Evolutionary conservation across 129 eudicot genomes (phyloP), one percentile per base, ranked within the genome.

Genomic region (Helianthus tuberosus): DNA sequence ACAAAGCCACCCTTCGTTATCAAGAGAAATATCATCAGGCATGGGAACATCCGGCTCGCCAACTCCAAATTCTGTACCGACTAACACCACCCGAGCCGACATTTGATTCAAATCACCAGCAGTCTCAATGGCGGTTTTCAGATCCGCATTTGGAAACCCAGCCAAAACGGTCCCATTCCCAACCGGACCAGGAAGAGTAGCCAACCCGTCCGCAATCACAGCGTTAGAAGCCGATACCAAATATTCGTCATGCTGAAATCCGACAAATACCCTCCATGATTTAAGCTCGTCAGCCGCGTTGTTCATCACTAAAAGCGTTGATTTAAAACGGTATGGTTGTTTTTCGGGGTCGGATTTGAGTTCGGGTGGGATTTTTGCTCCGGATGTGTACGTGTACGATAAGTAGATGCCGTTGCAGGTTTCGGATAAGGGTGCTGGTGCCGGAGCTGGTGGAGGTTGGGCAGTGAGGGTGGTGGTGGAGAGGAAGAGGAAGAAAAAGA

Each of bases 41-140:
- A 90, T 78, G 11, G 98, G 98, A 48, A 81, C 86, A 55, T 11
- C 59, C 0, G 86, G 72, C 3, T 78, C 50, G 48, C 77, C 91
- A 36, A 90, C 87, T 12, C 98, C 98, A 66, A 90, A 94, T 72
- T 90, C 88, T 8, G 98, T 94, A n/a, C 98, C 98, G 16, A 88
- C 74, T 64, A 94, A 59, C 15, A 85, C 82, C 12, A 90, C 81
- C 83, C 1, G 44, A 23, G 55, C 91, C 8, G 88, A 76, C 97
- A 88, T 94, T 79, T 88, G 96, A 17, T 76, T 78, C 76, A 77
- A 8, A 78, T 94, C 98, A 0, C 98, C 98, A 3, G 98, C 98
- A 11, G 98, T 94, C 53, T 88, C 89, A 64, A 90, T 75, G 10
- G 84, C 98, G 7, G 97, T 91, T 49, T 75, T 81, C 35, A 94